Evolutionary conservation across 257 asterid species (phyloP).

Genomic region (Phtheirospermum japonicum): DNA sequence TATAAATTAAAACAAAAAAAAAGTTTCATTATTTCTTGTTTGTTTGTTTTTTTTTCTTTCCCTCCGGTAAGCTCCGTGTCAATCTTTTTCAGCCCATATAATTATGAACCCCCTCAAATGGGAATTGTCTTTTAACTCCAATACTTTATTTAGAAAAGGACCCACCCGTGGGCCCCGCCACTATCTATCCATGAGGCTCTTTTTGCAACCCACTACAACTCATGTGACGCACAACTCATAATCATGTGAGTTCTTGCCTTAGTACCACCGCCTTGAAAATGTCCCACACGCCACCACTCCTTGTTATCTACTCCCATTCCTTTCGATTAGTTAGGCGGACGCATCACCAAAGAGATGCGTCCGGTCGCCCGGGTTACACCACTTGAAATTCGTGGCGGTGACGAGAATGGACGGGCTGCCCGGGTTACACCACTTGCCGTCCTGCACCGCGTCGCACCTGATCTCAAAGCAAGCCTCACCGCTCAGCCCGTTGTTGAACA

Average conservation of each 20-base stretch:
- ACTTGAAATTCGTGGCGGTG: constrained; percentile 47
- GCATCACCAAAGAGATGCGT: too few relatives aligned
- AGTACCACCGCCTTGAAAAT: not conserved
- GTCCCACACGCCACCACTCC: constrained; percentile 32
- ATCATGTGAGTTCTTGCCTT: constrained; percentile 29
- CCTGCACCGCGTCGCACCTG: constrained; percentile 44
- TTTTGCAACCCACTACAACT: not conserved
- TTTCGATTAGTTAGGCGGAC: too few relatives aligned
- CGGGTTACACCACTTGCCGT: constrained; percentile 40
- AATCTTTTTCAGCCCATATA: constrained; percentile 5
- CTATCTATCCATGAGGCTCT: constrained; percentile 3
- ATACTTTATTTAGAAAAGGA: constrained; percentile 13
- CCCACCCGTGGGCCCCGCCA: constrained; percentile 26
- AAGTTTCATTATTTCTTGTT: too few relatives aligned
- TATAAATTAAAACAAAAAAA: too few relatives aligned
- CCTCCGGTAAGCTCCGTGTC: constrained; percentile 3
- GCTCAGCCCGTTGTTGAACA: constrained; percentile 48
- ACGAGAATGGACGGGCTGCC: constrained; percentile 43
- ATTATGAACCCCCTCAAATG: too few relatives aligned
- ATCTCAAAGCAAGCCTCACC: constrained; percentile 50
- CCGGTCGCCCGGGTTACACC: too few relatives aligned
- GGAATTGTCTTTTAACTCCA: constrained; percentile 4
- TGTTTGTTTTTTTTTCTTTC: too few relatives aligned
- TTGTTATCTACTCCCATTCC: too few relatives aligned
- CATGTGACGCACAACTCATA: constrained; percentile 33